These are phyloP conservation scores for Parsonsia alboflavescens DNA, from an alignment of 257 asterid genomes.

Conservation along the genomic window DNA sequence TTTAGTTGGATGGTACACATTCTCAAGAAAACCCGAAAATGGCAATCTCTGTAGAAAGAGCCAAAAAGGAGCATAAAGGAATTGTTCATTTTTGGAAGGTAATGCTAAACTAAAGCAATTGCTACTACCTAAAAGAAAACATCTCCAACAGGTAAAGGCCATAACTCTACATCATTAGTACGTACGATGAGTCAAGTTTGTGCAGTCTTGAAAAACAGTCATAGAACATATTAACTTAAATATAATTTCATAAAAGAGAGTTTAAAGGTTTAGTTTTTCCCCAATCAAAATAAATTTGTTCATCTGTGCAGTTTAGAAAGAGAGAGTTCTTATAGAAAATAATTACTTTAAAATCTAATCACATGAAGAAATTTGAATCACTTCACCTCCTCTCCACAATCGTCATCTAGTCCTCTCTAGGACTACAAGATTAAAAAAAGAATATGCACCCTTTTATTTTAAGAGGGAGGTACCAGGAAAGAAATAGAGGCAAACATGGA, in stretches of 20 bases:
- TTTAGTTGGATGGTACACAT: neutral
- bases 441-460: constrained; percentile 36
- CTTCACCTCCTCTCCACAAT: constrained; percentile 49
- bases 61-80: neutral
- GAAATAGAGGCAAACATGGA: neutral
- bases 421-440: constrained; percentile 53
- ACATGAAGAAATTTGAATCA: constrained; percentile 22
- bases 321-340: neutral
- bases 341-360: neutral
- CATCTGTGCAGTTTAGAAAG: neutral
- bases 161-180: neutral
- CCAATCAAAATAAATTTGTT: neutral
- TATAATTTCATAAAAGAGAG: neutral
- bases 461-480: constrained; percentile 25
- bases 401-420: constrained; percentile 61
- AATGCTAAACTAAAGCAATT: neutral
- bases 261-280: neutral
- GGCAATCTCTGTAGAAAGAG: neutral
- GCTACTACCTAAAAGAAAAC: neutral
- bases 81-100: neutral
- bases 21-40: neutral
- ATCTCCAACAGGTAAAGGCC: neutral
- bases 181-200: neutral
- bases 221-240: neutral
- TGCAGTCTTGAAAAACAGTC: neutral